A percentile compares a stretch with the other conserved stretches of the same genome.
phyloP scores from a whole-genome alignment of 345 rosid species.

The Populus ilicifolia region DNA sequence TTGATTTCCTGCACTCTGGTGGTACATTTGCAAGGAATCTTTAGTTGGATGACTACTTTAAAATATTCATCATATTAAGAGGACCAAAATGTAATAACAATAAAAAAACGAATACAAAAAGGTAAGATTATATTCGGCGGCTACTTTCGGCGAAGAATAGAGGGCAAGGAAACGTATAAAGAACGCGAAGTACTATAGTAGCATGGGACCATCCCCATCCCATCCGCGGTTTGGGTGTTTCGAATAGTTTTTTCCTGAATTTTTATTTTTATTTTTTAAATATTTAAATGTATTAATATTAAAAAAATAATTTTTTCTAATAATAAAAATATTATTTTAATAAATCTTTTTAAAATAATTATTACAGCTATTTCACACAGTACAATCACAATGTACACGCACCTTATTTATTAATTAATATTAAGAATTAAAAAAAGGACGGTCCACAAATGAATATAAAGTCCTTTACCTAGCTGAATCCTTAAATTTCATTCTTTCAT shows the following conservation, averaged over 20 bases:
- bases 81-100: neutral
- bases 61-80: neutral
- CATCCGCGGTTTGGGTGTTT: no score
- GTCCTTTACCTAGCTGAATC: slow-evolving; percentile 24
- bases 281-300: no score
- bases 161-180: slow-evolving; percentile 19
- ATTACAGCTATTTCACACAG: no score
- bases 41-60: neutral
- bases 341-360: neutral
- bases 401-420: neutral
- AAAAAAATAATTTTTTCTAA: no score
- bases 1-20: no score
- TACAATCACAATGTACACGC: slow-evolving; percentile 6
- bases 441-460: slow-evolving; percentile 15
- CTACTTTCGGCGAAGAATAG: slow-evolving; percentile 37
- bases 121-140: slow-evolving; percentile 22
- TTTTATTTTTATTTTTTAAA: no score
- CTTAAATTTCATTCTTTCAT: neutral
- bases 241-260: no score
- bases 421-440: neutral
- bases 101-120: neutral
- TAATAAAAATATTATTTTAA: no score
- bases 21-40: neutral
- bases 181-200: slow-evolving; percentile 39
- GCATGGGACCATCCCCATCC: neutral